Conservation (phyloP, 768 basidiomycete species). For the Boletus huronensis region DNA sequence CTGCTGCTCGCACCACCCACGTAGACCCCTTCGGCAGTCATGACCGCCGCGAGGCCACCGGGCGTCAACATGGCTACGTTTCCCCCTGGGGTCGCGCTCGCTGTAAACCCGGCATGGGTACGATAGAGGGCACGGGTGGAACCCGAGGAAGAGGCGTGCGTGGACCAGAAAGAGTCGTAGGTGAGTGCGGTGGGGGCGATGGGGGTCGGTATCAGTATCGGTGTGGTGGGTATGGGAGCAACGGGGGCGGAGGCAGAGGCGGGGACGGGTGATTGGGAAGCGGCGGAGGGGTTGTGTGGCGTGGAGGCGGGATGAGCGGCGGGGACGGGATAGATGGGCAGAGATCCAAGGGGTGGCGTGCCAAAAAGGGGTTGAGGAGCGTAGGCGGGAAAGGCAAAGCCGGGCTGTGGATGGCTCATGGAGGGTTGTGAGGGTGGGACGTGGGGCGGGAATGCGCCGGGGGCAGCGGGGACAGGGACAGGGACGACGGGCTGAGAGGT, state of each 20-base stretch:
- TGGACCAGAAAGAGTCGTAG: slow-evolving; percentile 64
- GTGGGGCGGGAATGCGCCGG: background rate
- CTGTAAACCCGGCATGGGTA: slow-evolving; percentile 28
- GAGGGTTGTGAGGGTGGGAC: background rate
- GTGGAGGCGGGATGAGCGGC: background rate
- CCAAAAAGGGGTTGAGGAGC: background rate
- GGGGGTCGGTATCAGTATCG: background rate
- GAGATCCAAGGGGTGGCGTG: background rate
- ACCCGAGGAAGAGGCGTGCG: slow-evolving; percentile 38
- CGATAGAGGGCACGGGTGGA: slow-evolving; percentile 29
- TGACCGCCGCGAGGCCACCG: slow-evolving; percentile 29
- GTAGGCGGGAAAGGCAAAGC: background rate
- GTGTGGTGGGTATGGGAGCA: background rate
- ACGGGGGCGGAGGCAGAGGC: background rate
- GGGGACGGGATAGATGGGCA: slow-evolving; percentile 1
- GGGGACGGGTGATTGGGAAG: background rate
- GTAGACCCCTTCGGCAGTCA: slow-evolving; percentile 33
- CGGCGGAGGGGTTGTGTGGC: background rate
- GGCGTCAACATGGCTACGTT: slow-evolving; percentile 34
- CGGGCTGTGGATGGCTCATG: slow-evolving; percentile 12
- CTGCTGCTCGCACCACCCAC: slow-evolving; percentile 24
- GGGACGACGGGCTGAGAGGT: background rate
- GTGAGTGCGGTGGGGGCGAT: slow-evolving; percentile 38
- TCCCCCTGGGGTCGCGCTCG: slow-evolving; percentile 23
- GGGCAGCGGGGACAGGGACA: background rate